Evolutionary conservation across 2,329 filamentous ascomycete genomes (phyloP).

Genomic region (Colletotrichum tamarilloi): DNA sequence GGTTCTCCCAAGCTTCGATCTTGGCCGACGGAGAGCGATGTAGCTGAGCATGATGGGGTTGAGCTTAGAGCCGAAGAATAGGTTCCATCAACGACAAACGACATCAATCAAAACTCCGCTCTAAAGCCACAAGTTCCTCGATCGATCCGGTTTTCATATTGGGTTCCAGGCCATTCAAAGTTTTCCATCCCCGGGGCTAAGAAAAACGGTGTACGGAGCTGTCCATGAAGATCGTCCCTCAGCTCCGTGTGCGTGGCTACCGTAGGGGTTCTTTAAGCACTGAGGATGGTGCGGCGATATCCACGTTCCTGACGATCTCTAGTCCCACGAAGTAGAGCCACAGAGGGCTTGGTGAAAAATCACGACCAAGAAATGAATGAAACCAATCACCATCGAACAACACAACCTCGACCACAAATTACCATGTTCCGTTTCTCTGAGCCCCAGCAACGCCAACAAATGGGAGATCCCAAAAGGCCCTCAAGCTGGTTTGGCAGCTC

Average conservation of each 20-base stretch:
- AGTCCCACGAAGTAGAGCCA: not conserved
- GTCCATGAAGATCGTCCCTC: not conserved
- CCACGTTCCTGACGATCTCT: slow-evolving; percentile 1
- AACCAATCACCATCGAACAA: not conserved
- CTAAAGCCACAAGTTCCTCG: not conserved
- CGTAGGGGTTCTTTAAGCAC: too few relatives aligned
- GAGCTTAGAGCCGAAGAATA: not conserved
- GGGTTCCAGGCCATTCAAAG: not conserved
- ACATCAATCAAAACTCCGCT: not conserved
- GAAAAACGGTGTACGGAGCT: too few relatives aligned
- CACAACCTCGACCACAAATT: not conserved
- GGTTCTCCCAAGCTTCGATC: not conserved
- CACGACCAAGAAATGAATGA: not conserved
- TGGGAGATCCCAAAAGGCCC: not conserved
- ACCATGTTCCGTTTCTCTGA: not conserved
- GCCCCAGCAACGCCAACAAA: not conserved
- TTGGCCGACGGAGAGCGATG: not conserved
- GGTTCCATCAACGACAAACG: not conserved
- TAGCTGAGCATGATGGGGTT: not conserved
- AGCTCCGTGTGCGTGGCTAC: not conserved
- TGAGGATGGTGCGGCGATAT: not conserved
- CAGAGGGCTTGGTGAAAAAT: not conserved
- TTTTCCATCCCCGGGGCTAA: not conserved
- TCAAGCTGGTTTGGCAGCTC: not conserved
- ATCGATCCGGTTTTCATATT: not conserved